These are phyloP conservation scores for Pythium biforme DNA, from an alignment of 352 stramenopile genomes.

Conservation along the genomic window DNA sequence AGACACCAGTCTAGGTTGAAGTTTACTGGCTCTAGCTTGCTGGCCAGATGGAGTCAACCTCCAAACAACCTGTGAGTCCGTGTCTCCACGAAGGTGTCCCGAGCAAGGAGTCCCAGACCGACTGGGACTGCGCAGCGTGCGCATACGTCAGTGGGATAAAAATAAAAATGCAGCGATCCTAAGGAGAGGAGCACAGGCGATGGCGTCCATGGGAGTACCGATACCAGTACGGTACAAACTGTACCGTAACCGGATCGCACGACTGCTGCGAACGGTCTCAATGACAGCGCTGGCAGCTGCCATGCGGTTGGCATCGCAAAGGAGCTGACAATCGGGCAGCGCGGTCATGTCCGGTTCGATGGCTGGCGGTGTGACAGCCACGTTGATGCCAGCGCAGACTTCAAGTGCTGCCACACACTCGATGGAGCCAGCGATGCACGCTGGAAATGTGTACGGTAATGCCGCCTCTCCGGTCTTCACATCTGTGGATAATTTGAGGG, in stretches of 20 bases:
- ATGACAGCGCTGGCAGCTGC: not conserved
- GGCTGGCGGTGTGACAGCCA: not conserved
- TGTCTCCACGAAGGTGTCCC: not conserved
- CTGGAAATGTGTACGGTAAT: not conserved
- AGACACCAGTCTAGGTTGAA: constrained; percentile 12
- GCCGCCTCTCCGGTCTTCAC: not conserved
- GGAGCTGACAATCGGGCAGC: not conserved
- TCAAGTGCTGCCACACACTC: not conserved
- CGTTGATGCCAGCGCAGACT: not conserved
- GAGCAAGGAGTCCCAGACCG: not conserved
- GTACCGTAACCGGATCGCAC: not conserved
- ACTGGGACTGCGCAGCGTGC: not conserved
- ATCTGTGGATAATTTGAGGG: not conserved
- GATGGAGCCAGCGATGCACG: not conserved
- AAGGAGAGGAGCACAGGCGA: not conserved
- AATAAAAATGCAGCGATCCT: not conserved
- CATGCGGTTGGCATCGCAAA: not conserved
- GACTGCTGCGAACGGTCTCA: not conserved
- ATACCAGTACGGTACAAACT: not conserved
- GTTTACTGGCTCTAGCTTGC: not conserved
- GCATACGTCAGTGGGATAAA: constrained; percentile 10
- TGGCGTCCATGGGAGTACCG: not conserved
- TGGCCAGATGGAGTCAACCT: not conserved
- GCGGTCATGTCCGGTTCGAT: not conserved
- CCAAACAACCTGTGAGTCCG: not conserved